Percentiles rank a stretch among this genome's conserved stretches.
Conservation (phyloP, 805 yeast genomes). For the Candida arabinofermentans region DNA sequence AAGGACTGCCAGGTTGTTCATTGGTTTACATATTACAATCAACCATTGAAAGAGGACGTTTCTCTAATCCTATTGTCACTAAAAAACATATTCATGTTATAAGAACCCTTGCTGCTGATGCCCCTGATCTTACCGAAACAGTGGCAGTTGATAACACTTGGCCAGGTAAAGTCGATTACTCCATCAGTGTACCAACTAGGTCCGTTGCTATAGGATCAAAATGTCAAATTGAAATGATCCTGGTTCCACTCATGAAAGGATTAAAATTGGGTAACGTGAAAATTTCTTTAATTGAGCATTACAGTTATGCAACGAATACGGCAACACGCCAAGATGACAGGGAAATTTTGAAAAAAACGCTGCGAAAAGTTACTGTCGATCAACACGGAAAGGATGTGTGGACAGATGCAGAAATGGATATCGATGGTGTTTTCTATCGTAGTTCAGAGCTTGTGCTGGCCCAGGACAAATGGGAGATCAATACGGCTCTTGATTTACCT, state of each 20-base stretch:
- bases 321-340: constrained; percentile 66
- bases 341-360: constrained; percentile 44
- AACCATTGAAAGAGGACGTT: constrained; percentile 76
- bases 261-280: constrained; percentile 70
- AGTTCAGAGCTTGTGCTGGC: constrained; percentile 28
- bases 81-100: constrained; percentile 75
- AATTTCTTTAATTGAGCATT: constrained; percentile 64
- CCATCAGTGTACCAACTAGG: constrained; percentile 78
- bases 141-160: constrained; percentile 92
- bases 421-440: constrained; percentile 37
- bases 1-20: constrained; percentile 81
- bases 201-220: constrained; percentile 88
- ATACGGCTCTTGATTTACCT: constrained; percentile 60
- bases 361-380: constrained; percentile 35
- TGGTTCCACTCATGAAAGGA: constrained; percentile 82
- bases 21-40: constrained; percentile 73
- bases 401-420: constrained; percentile 29
- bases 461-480: constrained; percentile 73
- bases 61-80: constrained; percentile 58
- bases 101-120: constrained; percentile 83
- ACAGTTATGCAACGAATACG: constrained; percentile 48
- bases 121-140: constrained; percentile 84
- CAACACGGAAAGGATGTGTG: constrained; percentile 41
- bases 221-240: constrained; percentile 60
- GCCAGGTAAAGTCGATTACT: constrained; percentile 91